These are phyloP conservation scores for Colletotrichum orbiculare DNA, from an alignment of 2,329 filamentous ascomycete species.

Conservation along the genomic window DNA sequence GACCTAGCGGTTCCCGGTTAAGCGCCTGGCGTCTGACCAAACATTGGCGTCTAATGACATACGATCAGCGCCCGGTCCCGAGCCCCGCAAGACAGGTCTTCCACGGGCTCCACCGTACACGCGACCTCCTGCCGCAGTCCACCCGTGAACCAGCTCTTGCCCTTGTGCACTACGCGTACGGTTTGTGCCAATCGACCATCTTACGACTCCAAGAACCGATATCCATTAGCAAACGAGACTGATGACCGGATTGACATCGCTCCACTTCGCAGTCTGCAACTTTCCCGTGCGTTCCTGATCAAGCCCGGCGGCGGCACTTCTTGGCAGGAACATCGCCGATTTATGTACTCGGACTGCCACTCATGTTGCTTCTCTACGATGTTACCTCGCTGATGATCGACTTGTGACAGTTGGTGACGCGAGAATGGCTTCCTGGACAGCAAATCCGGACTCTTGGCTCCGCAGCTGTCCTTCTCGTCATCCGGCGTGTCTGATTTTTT, in stretches of 20 bases:
- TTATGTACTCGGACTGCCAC: neutral
- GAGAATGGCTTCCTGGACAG: too few species aligned
- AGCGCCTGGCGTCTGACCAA: neutral
- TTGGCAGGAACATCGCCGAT: constrained; percentile 24
- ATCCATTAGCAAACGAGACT: too few species aligned
- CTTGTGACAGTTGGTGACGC: neutral
- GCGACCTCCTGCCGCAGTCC: too few species aligned
- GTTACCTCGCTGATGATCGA: neutral
- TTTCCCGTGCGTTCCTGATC: constrained; percentile 2
- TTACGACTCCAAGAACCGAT: neutral
- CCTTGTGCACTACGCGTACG: neutral
- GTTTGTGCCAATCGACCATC: neutral
- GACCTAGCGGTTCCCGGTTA: neutral
- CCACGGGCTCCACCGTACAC: neutral
- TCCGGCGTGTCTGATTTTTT: too few species aligned
- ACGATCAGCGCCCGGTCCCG: constrained; percentile 1
- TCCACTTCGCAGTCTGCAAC: neutral
- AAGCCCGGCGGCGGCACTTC: constrained; percentile 1
- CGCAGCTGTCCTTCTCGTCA: too few species aligned
- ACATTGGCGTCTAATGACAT: constrained; percentile 3
- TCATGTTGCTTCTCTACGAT: too few species aligned
- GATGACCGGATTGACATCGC: neutral
- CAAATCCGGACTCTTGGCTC: too few species aligned
- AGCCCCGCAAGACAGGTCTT: neutral
- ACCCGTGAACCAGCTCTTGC: too few species aligned